A percentile compares a stretch with the other conserved stretches of the same genome.
phyloP scores from a whole-genome alignment of 2,329 filamentous ascomycete species.

The Aspergillus sp. region DNA sequence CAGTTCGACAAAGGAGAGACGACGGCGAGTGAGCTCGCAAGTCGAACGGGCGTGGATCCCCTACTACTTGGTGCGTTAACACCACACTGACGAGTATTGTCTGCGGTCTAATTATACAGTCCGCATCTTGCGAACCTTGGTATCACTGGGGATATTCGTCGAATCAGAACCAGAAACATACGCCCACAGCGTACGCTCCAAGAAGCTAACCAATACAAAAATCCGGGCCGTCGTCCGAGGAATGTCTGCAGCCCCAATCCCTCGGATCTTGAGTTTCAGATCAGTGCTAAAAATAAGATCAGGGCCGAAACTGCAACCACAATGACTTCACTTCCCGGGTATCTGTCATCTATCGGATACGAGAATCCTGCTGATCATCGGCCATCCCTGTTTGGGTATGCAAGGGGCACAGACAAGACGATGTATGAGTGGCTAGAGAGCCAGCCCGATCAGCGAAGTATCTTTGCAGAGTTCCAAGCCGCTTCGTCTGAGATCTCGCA shows the following conservation, averaged over 20 bases:
- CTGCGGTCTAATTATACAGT: neutral
- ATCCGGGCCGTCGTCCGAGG: neutral
- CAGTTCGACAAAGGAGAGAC: neutral
- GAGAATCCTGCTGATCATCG: neutral
- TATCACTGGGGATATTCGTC: neutral
- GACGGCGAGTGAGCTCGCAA: neutral
- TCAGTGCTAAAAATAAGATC: neutral
- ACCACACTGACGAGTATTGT: neutral
- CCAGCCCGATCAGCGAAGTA: conserved; percentile 1
- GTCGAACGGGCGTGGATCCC: neutral
- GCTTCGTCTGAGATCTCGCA: neutral
- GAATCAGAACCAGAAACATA: neutral
- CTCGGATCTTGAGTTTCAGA: neutral
- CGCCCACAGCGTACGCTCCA: neutral
- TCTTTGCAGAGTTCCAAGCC: neutral
- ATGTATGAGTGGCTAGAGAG: conserved; percentile 3
- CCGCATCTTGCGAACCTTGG: neutral
- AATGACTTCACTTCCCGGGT: neutral
- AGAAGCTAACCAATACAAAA: neutral
- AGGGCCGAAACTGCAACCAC: conserved; percentile 1
- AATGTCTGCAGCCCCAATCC: neutral
- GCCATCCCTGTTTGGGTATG: neutral
- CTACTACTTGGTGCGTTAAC: neutral
- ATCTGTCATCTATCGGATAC: neutral
- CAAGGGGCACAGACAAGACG: neutral